These are phyloP conservation scores for Soucietia sequanensis DNA, from an alignment of 805 yeast genomes.

Conservation along the genomic window DNA sequence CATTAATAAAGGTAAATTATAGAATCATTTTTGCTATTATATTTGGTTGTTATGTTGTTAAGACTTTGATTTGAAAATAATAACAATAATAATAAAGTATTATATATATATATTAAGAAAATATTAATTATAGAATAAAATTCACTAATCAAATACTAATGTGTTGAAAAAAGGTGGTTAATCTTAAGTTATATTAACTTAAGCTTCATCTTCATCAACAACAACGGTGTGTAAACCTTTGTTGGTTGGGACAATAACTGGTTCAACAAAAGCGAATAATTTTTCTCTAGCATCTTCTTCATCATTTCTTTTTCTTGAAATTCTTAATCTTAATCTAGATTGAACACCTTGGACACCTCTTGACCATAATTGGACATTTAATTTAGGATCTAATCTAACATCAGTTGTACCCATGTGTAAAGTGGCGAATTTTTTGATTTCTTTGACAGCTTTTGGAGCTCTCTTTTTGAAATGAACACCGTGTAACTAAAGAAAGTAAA, in stretches of 20 bases:
- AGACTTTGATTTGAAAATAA: too few species aligned
- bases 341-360: slow-evolving; percentile 99
- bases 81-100: too few species aligned
- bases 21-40: too few species aligned
- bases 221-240: slow-evolving; percentile 98
- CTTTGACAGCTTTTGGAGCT: slow-evolving; percentile 99
- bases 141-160: background rate
- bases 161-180: too few species aligned
- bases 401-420: slow-evolving; percentile 99
- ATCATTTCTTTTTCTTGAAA: slow-evolving; percentile 99
- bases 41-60: too few species aligned
- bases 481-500: slow-evolving; percentile 77
- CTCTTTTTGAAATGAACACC: slow-evolving; percentile 99
- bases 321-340: slow-evolving; percentile 96
- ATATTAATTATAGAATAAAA: too few species aligned
- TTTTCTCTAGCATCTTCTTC: slow-evolving; percentile 99
- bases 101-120: too few species aligned
- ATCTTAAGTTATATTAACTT: too few species aligned
- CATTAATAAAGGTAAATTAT: too few species aligned
- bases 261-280: slow-evolving; percentile 97
- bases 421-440: slow-evolving; percentile 96
- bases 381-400: slow-evolving; percentile 98
- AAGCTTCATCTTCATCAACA: slow-evolving; percentile 78
- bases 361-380: slow-evolving; percentile 98
- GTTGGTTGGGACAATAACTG: slow-evolving; percentile 89